Conservation (phyloP, 202 grass and related monocot genomes). For the Musa balbisiana region DNA sequence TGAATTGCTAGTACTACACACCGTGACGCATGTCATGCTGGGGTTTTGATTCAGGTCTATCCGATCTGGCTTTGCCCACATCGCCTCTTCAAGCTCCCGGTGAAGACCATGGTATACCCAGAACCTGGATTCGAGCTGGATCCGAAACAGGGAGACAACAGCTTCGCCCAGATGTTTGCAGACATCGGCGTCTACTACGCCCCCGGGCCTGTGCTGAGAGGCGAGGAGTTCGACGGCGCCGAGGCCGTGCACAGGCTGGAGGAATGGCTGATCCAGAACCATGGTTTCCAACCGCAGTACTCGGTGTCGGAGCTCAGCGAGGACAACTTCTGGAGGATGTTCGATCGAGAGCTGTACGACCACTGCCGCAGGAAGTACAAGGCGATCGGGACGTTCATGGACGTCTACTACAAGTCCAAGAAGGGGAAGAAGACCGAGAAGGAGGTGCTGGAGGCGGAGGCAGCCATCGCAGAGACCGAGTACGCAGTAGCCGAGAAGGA, state of each 20-base stretch:
- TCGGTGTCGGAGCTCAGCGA: constrained; percentile 69
- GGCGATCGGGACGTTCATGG: constrained; percentile 70
- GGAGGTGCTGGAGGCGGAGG: constrained; percentile 86
- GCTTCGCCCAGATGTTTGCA: constrained; percentile 68
- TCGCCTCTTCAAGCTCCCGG: constrained; percentile 71
- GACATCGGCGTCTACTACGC: constrained; percentile 74
- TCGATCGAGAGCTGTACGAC: constrained; percentile 67
- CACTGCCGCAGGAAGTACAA: constrained; percentile 60
- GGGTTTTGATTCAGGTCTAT: constrained; percentile 38
- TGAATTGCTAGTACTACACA: neutral
- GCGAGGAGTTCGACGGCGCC: constrained; percentile 54
- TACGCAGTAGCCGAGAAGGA: constrained; percentile 32
- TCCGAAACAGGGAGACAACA: constrained; percentile 66
- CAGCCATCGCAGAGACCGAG: constrained; percentile 58
- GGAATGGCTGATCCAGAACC: constrained; percentile 80
- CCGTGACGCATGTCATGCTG: neutral
- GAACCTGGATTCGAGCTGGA: constrained; percentile 66
- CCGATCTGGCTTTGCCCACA: constrained; percentile 82
- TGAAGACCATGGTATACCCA: constrained; percentile 79
- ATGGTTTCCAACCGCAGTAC: constrained; percentile 79
- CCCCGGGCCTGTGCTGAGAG: constrained; percentile 42
- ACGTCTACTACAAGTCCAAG: constrained; percentile 86
- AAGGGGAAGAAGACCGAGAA: constrained; percentile 90
- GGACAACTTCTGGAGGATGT: constrained; percentile 96
- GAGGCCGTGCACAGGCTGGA: constrained; percentile 51